Conservation (phyloP, 2,329 filamentous ascomycete species). For the Colletotrichum sp. region DNA sequence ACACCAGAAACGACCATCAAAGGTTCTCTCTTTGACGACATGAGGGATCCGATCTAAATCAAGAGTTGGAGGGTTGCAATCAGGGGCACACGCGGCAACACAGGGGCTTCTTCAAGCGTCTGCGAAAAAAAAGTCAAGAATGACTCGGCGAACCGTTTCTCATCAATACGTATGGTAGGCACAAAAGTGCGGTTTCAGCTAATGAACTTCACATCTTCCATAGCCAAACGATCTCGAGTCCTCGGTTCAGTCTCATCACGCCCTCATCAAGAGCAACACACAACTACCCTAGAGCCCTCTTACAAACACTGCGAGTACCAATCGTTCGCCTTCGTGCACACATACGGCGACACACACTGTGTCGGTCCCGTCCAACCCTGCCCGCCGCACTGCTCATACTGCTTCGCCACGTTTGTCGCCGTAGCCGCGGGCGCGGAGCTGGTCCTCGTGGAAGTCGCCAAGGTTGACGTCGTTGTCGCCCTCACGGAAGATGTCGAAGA, state of each 20-base stretch:
- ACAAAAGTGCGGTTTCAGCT: neutral
- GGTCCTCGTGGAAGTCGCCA: constrained; percentile 8
- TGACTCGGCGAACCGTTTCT: neutral
- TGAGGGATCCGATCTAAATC: neutral
- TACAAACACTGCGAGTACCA: constrained; percentile 49
- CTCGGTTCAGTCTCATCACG: neutral
- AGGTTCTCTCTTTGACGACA: neutral
- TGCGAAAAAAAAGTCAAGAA: neutral
- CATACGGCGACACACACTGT: constrained; percentile 45
- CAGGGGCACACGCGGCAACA: neutral
- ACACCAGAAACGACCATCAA: neutral
- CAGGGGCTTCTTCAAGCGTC: neutral
- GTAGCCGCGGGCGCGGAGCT: constrained; percentile 9
- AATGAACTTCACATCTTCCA: neutral
- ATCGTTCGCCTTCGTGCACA: constrained; percentile 37
- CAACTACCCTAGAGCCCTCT: neutral
- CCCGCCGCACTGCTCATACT: constrained; percentile 47
- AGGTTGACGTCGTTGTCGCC: neutral
- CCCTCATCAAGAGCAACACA: neutral
- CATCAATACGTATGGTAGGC: neutral
- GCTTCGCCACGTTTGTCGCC: constrained; percentile 13
- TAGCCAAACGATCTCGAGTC: neutral
- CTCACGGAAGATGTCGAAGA: neutral
- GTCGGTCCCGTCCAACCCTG: constrained; percentile 39
- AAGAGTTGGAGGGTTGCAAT: neutral